Base-by-base conservation (phyloP, 1,139 yeast species). In the Candida glucosophila region DNA sequence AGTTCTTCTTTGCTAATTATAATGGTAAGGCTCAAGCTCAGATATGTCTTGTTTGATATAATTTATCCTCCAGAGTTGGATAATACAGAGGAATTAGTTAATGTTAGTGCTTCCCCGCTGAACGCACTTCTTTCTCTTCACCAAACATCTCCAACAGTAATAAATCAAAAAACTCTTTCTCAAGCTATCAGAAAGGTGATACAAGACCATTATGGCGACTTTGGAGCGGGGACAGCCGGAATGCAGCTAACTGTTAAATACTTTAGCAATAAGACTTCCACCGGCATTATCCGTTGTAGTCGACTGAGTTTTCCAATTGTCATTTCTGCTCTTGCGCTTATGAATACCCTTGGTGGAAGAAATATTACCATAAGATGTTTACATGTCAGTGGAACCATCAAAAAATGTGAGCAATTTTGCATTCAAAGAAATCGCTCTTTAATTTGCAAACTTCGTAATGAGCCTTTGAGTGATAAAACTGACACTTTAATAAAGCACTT, bases 11-110 rank as follows among this genome's bases (percentile, higher is more conserved):
- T n/a, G n/a, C 19, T 11, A 10, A 7, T 7, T 7, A 19, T 19
- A 10, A 86, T 88, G 97, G 97, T 88, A 14, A 69, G 97, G 43
- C 62, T 86, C 23, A 88, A 88, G 49, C 78, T 86, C 17, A 59
- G 97, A 37, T 88, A 88, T 44, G 63, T 88, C 14, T 61, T 86
- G 6, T 85, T 88, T 47, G 95, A 86, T 37, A 54, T 88, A 2
- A 50, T 82, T 9, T 76, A 76, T 36, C 94, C 95, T 0, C 71
- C 68, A 1, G 27, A 11, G 11, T 24, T 12, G 3, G 14, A 12
- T 11, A 19, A 18, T 6, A 14, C 26, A 8, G 28, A 40, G 3
- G 29, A 37, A 3, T 26, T 36, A 6, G 45, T 41, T 1, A 45
- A 44, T 7, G 60, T 44, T 35, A 37, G 54, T 20, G 29, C 31